phyloP scores from a whole-genome alignment of 371 early-diverging fungal species.

The Syncephalastrum contaminatum region DNA sequence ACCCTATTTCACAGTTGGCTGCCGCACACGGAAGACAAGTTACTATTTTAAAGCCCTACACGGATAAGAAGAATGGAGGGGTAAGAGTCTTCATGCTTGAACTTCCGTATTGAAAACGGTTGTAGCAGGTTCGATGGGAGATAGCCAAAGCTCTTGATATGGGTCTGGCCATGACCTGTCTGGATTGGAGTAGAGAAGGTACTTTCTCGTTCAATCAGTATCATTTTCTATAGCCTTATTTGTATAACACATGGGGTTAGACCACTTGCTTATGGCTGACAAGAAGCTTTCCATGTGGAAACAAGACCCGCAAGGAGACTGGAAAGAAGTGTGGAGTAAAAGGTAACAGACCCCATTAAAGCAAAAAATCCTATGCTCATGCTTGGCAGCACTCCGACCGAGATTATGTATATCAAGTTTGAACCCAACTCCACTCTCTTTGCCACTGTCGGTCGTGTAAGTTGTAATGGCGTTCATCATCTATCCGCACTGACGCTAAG shows the following conservation, averaged over 20 bases:
- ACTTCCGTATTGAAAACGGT: background rate
- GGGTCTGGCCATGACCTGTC: slow-evolving; percentile 18
- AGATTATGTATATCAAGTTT: slow-evolving; percentile 47
- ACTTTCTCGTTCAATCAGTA: slow-evolving; percentile 5
- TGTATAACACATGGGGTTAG: slow-evolving; percentile 17
- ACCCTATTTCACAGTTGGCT: slow-evolving; percentile 32
- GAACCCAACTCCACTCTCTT: slow-evolving; percentile 69
- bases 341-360: slow-evolving; percentile 9
- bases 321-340: slow-evolving; percentile 25
- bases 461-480: background rate
- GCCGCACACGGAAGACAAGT: slow-evolving; percentile 27
- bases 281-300: slow-evolving; percentile 31
- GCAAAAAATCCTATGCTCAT: background rate
- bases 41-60: slow-evolving; percentile 22
- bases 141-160: slow-evolving; percentile 18
- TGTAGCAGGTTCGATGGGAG: slow-evolving; percentile 13
- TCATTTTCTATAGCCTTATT: background rate
- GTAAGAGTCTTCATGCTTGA: background rate
- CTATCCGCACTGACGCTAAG: slow-evolving; percentile 6
- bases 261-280: slow-evolving; percentile 35
- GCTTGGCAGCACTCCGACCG: slow-evolving; percentile 22
- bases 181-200: slow-evolving; percentile 50
- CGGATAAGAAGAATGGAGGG: slow-evolving; percentile 9
- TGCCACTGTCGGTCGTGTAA: slow-evolving; percentile 67
- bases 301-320: slow-evolving; percentile 7